Conservation (phyloP, 148 eudicot genomes). For the Heliosperma pusillum region DNA sequence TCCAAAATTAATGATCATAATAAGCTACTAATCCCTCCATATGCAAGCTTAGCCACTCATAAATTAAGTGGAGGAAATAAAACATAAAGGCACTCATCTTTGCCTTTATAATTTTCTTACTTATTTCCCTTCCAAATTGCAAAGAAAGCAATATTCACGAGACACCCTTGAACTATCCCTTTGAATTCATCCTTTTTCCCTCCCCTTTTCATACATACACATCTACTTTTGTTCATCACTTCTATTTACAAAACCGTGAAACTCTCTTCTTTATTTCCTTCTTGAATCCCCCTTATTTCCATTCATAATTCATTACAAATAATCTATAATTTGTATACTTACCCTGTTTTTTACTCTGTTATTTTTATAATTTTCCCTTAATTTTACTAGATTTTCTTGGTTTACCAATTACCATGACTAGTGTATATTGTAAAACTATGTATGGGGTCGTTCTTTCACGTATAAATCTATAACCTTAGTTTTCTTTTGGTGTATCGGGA, state of each 20-base stretch:
- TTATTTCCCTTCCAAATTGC: constrained; percentile 22
- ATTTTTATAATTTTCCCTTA: neutral
- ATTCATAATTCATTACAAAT: neutral
- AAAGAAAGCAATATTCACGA: constrained; percentile 51
- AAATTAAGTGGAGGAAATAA: neutral
- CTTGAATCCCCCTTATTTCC: constrained; percentile 13
- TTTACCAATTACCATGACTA: neutral
- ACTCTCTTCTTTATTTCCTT: constrained; percentile 13
- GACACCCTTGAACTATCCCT: constrained; percentile 49
- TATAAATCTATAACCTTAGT: neutral
- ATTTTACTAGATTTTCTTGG: neutral
- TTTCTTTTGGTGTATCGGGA: neutral
- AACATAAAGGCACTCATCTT: neutral
- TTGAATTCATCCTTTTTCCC: constrained; percentile 31
- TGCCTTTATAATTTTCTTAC: neutral
- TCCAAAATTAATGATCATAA: neutral
- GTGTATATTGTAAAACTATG: neutral
- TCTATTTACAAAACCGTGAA: constrained; percentile 31
- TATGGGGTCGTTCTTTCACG: constrained; percentile 15
- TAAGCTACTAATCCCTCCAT: neutral
- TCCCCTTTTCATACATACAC: constrained; percentile 6
- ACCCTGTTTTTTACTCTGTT: too few species aligned
- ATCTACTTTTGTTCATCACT: constrained; percentile 6
- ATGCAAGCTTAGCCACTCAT: neutral
- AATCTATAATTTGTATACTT: too few species aligned